Evolutionary conservation across 176 grass and related monocot genomes (phyloP), one percentile per base, ranked within the genome.

Genomic region (Ampelocalamus luodianensis): DNA sequence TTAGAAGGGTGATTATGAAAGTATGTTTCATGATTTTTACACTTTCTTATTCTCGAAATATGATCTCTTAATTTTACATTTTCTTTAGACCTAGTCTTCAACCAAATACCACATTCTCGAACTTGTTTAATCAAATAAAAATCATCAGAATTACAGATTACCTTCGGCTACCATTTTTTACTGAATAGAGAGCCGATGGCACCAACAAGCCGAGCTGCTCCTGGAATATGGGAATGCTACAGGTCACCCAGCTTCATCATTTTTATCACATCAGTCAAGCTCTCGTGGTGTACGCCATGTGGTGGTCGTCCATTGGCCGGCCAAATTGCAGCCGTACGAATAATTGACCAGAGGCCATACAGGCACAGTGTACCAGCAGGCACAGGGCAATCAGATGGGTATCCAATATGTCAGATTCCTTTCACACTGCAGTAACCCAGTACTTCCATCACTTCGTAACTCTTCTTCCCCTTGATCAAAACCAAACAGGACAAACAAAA

Each of bases 191-290:
- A 13, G 44, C 44, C 10, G 1, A 42, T 1, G 8, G 3, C 1
- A 9, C 40, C 1, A 42, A 42, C 7, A 0, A 74, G 8, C 11
- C 14, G 7, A 79, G 58, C 46, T 4, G 39, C 73, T 87, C 84
- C 89, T 5, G 89, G 67, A 83, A 79, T 43, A 61, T 26, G 73
- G 89, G 89, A 90, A 16, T 2, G 73, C 37, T 5, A 6, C 78
- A 51, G 24, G 54, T 48, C 72, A 5, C 38, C 3, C 51, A 45
- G 63, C 82, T 67, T 68, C 60, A 12, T 9, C 60, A 5, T 36
- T n/a, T 10, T 2, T 17, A 54, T 72, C 58, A 11, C 42, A 65
- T 24, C 74, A 27, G 1, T 2, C 58, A 1, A 1, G 15, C 27
- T 18, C 1, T 14, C 0, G 5, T 5, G 50, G 46, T 50, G 5